Conservation (phyloP, 169 alveolate species). For the Cryptosporidium sp. region DNA sequence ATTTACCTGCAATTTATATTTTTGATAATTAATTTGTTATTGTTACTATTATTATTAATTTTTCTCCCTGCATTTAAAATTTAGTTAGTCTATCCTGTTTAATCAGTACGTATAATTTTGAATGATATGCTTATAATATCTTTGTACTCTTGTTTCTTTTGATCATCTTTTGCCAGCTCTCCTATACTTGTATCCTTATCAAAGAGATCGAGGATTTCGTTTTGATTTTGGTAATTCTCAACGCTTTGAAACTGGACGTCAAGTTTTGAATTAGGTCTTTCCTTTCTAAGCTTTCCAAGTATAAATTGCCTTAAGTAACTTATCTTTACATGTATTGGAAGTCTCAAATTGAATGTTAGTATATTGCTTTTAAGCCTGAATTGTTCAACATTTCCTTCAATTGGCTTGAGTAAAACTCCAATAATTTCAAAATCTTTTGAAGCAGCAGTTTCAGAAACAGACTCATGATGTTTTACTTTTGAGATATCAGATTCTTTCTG, state of each 20-base stretch:
- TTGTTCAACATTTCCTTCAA: neutral
- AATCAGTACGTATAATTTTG: neutral
- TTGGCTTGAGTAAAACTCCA: conserved; percentile 34
- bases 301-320: conserved; percentile 32
- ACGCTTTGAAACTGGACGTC: conserved; percentile 9
- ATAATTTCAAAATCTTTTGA: neutral
- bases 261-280: conserved; percentile 19
- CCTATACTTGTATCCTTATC: neutral
- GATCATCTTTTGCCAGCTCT: conserved; percentile 11
- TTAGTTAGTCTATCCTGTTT: neutral
- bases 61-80: neutral
- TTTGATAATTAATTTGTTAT: conserved; percentile 15
- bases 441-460: neutral
- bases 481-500: neutral
- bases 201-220: neutral
- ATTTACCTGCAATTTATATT: conserved; percentile 54
- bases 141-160: neutral
- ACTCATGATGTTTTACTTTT: neutral
- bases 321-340: conserved; percentile 31
- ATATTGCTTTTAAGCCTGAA: neutral
- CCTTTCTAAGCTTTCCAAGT: conserved; percentile 42
- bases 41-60: neutral
- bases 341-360: conserved; percentile 14
- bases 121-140: conserved; percentile 2
- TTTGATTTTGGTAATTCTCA: neutral